These are phyloP conservation scores for Dendrobium chrysotoxum DNA, from an alignment of 106 monocot species.

Conservation along the genomic window DNA sequence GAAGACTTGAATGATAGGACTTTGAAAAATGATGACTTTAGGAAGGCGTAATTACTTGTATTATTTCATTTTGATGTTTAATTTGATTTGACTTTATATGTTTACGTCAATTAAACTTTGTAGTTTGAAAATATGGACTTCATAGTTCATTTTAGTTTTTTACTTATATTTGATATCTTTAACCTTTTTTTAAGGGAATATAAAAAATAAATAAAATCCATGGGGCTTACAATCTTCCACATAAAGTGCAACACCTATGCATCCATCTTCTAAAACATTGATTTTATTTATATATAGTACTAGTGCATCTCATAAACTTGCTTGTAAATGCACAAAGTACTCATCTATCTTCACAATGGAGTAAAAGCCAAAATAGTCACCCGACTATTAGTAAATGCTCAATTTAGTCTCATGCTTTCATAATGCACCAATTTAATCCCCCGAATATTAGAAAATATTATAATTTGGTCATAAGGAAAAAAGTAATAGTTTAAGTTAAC, in stretches of 20 bases:
- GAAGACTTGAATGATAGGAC: neutral
- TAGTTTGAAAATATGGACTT: neutral
- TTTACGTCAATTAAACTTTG: neutral
- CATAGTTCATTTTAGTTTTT: neutral
- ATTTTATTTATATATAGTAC: neutral
- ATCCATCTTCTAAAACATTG: neutral
- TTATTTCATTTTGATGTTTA: neutral
- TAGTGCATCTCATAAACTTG: too few relatives aligned
- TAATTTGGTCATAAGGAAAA: too few relatives aligned
- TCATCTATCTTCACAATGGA: too few relatives aligned
- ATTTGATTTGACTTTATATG: neutral
- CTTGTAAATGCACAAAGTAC: too few relatives aligned
- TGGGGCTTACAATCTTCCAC: neutral
- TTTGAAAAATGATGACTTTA: neutral
- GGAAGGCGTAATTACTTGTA: neutral
- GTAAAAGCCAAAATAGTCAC: too few relatives aligned
- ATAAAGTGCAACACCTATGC: neutral
- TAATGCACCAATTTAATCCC: too few relatives aligned
- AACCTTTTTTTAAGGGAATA: neutral
- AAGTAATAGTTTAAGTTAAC: too few relatives aligned
- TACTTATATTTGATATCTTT: neutral
- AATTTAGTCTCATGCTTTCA: too few relatives aligned
- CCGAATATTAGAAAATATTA: too few relatives aligned
- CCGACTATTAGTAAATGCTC: too few relatives aligned
- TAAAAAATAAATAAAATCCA: neutral